These are phyloP conservation scores for Suhomyces pyralidae DNA, from an alignment of 805 yeast species.

Conservation along the genomic window DNA sequence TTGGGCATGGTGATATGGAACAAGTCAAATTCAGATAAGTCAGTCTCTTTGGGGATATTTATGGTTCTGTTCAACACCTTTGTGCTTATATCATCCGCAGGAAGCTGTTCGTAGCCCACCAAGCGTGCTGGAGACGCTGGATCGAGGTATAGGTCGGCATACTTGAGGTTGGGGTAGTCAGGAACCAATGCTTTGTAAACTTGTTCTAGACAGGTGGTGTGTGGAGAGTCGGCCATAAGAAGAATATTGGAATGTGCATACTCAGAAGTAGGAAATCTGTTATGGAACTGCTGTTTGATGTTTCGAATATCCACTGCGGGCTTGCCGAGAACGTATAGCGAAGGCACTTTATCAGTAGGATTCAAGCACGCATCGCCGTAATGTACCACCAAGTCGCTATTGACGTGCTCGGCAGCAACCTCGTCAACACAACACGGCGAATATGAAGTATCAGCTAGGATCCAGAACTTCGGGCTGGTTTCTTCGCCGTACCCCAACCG, in stretches of 20 bases:
- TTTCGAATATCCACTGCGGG: conserved; percentile 49
- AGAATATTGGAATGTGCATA: conserved; percentile 44
- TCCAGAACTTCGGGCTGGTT: conserved; percentile 50
- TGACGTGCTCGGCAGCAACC: conserved; percentile 92
- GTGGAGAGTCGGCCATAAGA: conserved; percentile 74
- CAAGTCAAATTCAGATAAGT: conserved; percentile 43
- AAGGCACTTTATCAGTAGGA: conserved; percentile 68
- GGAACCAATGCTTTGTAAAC: conserved; percentile 34
- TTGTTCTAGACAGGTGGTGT: conserved; percentile 43
- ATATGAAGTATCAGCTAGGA: conserved; percentile 93
- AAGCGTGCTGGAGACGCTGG: conserved; percentile 33
- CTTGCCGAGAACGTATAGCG: conserved; percentile 75
- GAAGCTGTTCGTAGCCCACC: conserved; percentile 33
- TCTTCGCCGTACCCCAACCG: conserved; percentile 17
- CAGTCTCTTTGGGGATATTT: too few relatives aligned
- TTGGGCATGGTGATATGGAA: conserved; percentile 75
- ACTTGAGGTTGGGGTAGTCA: conserved; percentile 29
- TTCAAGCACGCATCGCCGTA: conserved; percentile 94
- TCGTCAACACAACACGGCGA: conserved; percentile 96
- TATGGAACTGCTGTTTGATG: conserved; percentile 39
- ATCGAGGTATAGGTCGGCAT: conserved; percentile 31
- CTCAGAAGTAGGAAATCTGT: conserved; percentile 30
- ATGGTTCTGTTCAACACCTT: conserved; percentile 18
- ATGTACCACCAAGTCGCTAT: conserved; percentile 81
- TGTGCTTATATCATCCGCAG: background rate